Base-by-base conservation (phyloP, 2,329 filamentous ascomycete genomes). In the Ophiostoma sp. region DNA sequence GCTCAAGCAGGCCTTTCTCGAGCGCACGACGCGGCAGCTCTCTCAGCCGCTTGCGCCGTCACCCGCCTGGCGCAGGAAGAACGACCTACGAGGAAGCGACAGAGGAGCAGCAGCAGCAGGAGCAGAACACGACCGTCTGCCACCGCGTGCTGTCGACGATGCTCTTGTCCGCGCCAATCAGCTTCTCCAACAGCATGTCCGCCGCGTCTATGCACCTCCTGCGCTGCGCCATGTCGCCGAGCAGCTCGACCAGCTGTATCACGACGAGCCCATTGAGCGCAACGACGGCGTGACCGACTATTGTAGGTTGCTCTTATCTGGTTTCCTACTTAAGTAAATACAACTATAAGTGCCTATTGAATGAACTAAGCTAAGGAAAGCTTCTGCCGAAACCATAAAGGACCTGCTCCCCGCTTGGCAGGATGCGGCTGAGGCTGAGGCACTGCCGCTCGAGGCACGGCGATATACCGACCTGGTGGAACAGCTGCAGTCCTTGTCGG, bases 211-310 rank as follows among this genome's bases (percentile, higher is more conserved):
- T 75, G 83, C 87, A 16, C 84, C 87, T 0, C 87, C 89, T 73
- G 87, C 89, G n/a, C 86, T 84, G 66, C 84, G 89, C 47, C 87
- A 90, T 73, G 84, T 92, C 18, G 88, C 89, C 1, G 88, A 91
- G 79, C 89, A 92, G 78, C 86, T 92, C 58, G 87, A 90, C 76
- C 77, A 78, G 64, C 78, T 90, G 62, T 92, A 66, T 40, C 65
- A 42, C 12, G 64, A 52, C 64, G 45, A 77, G 4, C 80, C 45
- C 47, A 55, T 52, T 40, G 65, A n/a, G 45, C 38, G 45, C 6
- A 11, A 7, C 38, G 49, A 44, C 76, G 73, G 42, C 74, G 75
- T 44, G 79, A 81, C 36, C 9, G 83, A 85, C 72, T 74, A 84
- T 41, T 79, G 79, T 83, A 76, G 70, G 78, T 40, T 12, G 4